Conservation (phyloP, 345 rosid genomes). For the Arabis hirsuta region DNA sequence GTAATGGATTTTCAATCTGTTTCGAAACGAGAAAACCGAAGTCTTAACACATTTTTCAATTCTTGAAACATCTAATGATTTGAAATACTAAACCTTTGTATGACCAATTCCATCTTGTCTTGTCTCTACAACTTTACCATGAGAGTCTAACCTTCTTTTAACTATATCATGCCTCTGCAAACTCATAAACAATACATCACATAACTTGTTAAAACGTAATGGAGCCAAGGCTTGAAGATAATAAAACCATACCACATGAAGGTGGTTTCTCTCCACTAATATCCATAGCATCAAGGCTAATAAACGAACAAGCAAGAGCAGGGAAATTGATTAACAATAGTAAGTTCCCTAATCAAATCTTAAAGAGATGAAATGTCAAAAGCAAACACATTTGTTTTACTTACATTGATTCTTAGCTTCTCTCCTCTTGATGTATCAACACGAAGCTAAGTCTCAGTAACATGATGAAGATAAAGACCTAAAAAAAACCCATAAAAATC, state of each 20-base stretch:
- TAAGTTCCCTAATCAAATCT: no score
- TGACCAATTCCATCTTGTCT: constrained; percentile 90
- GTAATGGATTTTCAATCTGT: constrained; percentile 93
- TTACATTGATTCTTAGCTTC: constrained; percentile 84
- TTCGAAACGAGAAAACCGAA: neutral
- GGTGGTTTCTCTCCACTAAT: constrained; percentile 96
- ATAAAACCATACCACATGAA: constrained; percentile 71
- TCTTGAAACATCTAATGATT: constrained; percentile 5
- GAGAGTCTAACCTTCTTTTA: constrained; percentile 79
- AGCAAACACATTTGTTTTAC: constrained; percentile 38
- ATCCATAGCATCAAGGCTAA: constrained; percentile 96
- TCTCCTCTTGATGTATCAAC: constrained; percentile 98
- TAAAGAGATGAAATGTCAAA: no score
- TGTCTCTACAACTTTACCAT: constrained; percentile 78
- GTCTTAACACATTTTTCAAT: neutral
- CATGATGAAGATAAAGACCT: constrained; percentile 82
- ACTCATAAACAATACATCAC: neutral
- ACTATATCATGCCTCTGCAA: constrained; percentile 85
- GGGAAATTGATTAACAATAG: constrained; percentile 43
- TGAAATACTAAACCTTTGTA: constrained; percentile 65
- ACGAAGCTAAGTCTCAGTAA: constrained; percentile 85
- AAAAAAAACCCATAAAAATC: constrained; percentile 33
- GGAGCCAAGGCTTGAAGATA: neutral
- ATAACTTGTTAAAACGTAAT: neutral
- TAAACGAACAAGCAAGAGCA: constrained; percentile 86